Evolutionary conservation across 768 basidiomycete genomes (phyloP).

Genomic region (Lyophyllum atratum): DNA sequence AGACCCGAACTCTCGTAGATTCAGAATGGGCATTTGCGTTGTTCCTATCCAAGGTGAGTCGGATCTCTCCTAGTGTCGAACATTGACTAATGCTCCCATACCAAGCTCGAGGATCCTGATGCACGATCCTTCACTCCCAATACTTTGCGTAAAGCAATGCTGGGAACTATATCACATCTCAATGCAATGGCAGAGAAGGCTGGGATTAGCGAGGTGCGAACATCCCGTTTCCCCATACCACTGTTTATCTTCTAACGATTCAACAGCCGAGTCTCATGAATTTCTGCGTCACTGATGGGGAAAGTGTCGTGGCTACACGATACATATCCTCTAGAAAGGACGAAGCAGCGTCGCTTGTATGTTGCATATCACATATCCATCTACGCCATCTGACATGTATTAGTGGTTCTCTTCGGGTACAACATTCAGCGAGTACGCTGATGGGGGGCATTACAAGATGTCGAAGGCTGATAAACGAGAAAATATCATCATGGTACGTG

Average conservation of each 20-base stretch:
- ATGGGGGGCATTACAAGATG: slow-evolving; percentile 94
- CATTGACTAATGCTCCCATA: slow-evolving; percentile 28
- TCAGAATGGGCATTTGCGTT: slow-evolving; percentile 98
- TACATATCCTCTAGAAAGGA: slow-evolving; percentile 92
- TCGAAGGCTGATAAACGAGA: slow-evolving; percentile 94
- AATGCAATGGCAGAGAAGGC: slow-evolving; percentile 76
- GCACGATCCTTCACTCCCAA: slow-evolving; percentile 74
- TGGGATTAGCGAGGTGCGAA: slow-evolving; percentile 66
- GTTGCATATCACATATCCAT: slow-evolving; percentile 15
- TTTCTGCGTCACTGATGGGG: slow-evolving; percentile 95
- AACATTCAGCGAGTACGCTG: slow-evolving; percentile 85
- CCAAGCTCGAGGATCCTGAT: slow-evolving; percentile 81
- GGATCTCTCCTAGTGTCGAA: background rate
- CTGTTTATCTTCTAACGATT: background rate
- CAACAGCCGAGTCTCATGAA: slow-evolving; percentile 86
- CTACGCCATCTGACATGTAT: slow-evolving; percentile 1
- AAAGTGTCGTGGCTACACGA: slow-evolving; percentile 89
- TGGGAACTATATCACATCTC: slow-evolving; percentile 79
- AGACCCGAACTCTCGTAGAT: slow-evolving; percentile 46
- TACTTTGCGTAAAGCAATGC: slow-evolving; percentile 81
- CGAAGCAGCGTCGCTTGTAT: slow-evolving; percentile 88
- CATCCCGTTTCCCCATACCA: background rate
- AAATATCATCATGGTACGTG: slow-evolving; percentile 85
- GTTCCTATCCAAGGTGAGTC: slow-evolving; percentile 74
- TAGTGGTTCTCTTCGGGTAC: slow-evolving; percentile 97